Conservation (phyloP, 78 protist species). For the Dictyostelium intermedium region DNA sequence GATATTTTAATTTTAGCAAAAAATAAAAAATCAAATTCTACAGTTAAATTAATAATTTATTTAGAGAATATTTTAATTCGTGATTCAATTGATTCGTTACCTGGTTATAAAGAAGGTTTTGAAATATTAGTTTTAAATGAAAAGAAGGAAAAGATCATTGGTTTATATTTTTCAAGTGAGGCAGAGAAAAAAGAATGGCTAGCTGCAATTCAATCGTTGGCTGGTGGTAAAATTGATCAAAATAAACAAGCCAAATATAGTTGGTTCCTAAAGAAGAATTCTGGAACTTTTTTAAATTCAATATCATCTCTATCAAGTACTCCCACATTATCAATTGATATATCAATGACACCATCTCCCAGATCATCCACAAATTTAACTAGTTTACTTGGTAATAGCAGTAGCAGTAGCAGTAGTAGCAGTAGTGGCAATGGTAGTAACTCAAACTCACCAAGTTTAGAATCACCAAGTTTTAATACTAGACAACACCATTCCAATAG, state of each 20-base stretch:
- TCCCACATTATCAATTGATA: neutral
- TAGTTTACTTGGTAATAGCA: neutral
- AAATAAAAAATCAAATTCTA: constrained; percentile 38
- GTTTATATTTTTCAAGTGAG: constrained; percentile 20
- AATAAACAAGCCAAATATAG: constrained; percentile 12
- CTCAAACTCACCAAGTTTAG: neutral
- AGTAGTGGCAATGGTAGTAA: neutral
- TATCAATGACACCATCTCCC: neutral
- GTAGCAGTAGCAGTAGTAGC: neutral
- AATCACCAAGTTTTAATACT: neutral
- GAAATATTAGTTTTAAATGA: constrained; percentile 25
- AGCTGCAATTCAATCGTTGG: neutral
- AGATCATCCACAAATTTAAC: neutral
- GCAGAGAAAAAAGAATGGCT: constrained; percentile 64
- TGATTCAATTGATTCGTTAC: constrained; percentile 14
- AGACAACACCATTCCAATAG: neutral
- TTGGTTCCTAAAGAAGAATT: constrained; percentile 43
- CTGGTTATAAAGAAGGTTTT: constrained; percentile 41
- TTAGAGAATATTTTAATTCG: constrained; percentile 34
- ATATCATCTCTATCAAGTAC: neutral
- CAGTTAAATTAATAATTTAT: constrained; percentile 3
- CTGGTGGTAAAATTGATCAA: constrained; percentile 20
- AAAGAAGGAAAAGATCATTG: constrained; percentile 48
- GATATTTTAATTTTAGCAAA: constrained; percentile 42
- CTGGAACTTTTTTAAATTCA: neutral